These are phyloP conservation scores for Aureobasidium namibiae DNA, from an alignment of 2,329 filamentous ascomycete genomes.

Conservation along the genomic window DNA sequence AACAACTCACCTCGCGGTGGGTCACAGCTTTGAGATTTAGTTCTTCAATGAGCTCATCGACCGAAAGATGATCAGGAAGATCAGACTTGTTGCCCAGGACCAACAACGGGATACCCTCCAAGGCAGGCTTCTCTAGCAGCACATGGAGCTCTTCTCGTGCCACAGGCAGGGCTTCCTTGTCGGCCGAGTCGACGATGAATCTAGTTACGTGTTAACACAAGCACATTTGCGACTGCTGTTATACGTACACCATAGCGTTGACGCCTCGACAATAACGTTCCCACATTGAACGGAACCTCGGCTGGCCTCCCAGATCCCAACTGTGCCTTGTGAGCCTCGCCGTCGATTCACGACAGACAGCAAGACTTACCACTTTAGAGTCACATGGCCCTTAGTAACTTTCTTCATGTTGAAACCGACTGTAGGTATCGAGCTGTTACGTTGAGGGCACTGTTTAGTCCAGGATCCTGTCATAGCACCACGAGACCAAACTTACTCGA, in stretches of 20 bases:
- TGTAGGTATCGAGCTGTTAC: constrained; percentile 80
- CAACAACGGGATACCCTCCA: constrained; percentile 84
- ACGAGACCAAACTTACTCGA: constrained; percentile 66
- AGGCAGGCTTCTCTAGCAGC: constrained; percentile 72
- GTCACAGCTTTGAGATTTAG: constrained; percentile 84
- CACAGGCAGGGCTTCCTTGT: constrained; percentile 66
- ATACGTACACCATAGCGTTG: constrained; percentile 77
- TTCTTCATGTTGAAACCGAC: constrained; percentile 99
- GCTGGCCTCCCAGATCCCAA: constrained; percentile 97
- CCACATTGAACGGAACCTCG: constrained; percentile 97
- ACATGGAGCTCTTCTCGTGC: constrained; percentile 89
- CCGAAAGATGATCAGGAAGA: constrained; percentile 78
- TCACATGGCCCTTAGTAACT: constrained; percentile 95
- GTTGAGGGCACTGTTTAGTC: background rate
- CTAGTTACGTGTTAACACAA: constrained; percentile 29
- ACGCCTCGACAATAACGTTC: constrained; percentile 96
- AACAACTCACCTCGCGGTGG: constrained; percentile 92
- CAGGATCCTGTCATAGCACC: constrained; percentile 23
- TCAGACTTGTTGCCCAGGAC: constrained; percentile 98
- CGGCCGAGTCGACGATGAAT: constrained; percentile 96
- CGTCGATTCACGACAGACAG: background rate
- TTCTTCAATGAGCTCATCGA: constrained; percentile 91
- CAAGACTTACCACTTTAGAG: constrained; percentile 69
- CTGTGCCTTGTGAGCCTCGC: constrained; percentile 29
- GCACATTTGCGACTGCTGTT: background rate